These are phyloP conservation scores for Stropharia rugosoannulata DNA, from an alignment of 768 basidiomycete genomes.

Conservation along the genomic window DNA sequence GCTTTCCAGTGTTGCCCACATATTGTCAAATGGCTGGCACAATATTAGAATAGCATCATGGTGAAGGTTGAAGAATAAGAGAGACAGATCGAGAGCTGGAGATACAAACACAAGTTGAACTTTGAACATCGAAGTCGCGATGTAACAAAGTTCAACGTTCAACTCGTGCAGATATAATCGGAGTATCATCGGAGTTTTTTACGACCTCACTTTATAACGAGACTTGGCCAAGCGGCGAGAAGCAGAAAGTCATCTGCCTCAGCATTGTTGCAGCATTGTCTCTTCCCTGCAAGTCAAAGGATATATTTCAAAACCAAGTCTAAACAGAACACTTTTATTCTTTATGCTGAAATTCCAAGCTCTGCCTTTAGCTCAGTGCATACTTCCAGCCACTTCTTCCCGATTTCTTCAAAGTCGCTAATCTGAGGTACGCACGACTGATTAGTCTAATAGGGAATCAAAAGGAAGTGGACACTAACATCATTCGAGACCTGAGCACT, in stretches of 20 bases:
- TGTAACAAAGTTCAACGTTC: no score
- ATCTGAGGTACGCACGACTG: conserved; percentile 28
- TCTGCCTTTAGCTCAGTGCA: conserved; percentile 33
- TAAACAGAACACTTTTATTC: background rate
- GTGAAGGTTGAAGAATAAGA: background rate
- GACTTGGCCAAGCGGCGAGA: no score
- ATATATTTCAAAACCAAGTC: background rate
- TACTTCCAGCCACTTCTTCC: conserved; percentile 32
- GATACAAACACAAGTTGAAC: no score
- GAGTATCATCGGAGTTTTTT: no score
- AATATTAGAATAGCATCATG: background rate
- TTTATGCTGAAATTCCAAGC: conserved; percentile 1
- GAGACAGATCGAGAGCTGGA: no score
- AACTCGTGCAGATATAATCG: no score
- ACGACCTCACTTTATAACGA: no score
- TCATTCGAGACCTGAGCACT: conserved; percentile 49
- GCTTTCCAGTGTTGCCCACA: background rate
- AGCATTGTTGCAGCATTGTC: no score
- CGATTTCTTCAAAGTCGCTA: conserved; percentile 42
- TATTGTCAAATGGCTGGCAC: background rate
- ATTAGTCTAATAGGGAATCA: background rate
- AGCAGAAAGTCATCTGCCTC: no score
- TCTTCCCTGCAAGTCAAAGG: background rate
- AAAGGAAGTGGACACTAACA: conserved; percentile 22
- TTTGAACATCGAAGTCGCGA: no score